Conservation (phyloP, 1,139 yeast genomes). For the Candida dubliniensis region DNA sequence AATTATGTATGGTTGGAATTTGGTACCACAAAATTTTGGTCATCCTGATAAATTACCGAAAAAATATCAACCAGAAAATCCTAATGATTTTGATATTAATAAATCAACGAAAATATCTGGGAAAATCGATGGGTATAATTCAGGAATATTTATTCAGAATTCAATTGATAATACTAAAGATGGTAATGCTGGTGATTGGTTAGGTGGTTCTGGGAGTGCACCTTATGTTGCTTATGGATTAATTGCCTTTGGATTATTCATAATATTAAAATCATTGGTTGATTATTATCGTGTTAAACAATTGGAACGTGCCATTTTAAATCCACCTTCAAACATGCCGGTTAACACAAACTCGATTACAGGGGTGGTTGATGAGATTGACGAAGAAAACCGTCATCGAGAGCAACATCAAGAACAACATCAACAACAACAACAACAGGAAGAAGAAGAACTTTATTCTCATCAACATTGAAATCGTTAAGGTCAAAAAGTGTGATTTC, state of each 20-base stretch:
- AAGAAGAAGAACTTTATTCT: not conserved
- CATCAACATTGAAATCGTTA: too few relatives aligned
- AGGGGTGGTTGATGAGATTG: constrained; percentile 6
- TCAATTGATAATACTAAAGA: constrained; percentile 14
- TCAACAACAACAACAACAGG: not conserved
- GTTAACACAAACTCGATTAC: constrained; percentile 5
- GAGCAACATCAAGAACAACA: constrained; percentile 1
- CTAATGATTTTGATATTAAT: constrained; percentile 55
- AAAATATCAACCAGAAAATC: constrained; percentile 54
- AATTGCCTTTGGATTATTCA: constrained; percentile 66
- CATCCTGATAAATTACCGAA: constrained; percentile 35
- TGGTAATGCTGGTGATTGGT: constrained; percentile 8
- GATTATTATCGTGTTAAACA: constrained; percentile 78
- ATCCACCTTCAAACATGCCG: constrained; percentile 15
- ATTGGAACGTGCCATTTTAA: constrained; percentile 65
- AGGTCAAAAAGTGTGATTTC: not conserved
- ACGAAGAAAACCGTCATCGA: constrained; percentile 2
- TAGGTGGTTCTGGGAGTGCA: constrained; percentile 18
- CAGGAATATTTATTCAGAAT: constrained; percentile 29
- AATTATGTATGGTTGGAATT: constrained; percentile 69
- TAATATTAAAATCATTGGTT: constrained; percentile 62
- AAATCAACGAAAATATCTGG: constrained; percentile 36
- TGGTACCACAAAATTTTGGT: constrained; percentile 63
- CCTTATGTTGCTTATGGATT: constrained; percentile 57
- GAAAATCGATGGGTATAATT: constrained; percentile 47